Conservation (phyloP, 2,329 filamentous ascomycete genomes). For the Alternaria ethzedia region DNA sequence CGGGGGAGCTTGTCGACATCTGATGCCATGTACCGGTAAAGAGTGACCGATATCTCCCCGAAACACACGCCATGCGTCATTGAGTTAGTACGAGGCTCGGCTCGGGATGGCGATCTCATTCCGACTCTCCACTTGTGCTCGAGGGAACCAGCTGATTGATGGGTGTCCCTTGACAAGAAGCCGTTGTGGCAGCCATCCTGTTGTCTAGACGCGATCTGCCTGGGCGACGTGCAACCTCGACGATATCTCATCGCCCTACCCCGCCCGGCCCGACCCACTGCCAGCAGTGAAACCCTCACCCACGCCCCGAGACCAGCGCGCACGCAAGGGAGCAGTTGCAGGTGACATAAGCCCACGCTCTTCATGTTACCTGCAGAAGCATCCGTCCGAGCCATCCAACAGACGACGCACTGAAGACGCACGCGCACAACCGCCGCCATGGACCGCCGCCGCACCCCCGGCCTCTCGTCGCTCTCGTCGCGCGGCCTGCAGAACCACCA, state of each 20-base stretch:
- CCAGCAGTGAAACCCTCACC: neutral
- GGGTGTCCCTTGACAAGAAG: neutral
- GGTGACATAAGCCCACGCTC: neutral
- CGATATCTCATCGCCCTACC: neutral
- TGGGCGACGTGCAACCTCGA: constrained; percentile 2
- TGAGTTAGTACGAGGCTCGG: constrained; percentile 13
- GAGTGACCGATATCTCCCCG: constrained; percentile 24
- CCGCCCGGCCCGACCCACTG: neutral
- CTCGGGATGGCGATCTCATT: constrained; percentile 6
- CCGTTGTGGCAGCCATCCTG: neutral
- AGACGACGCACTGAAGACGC: neutral
- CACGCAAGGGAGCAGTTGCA: neutral
- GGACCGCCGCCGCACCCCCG: constrained; percentile 76
- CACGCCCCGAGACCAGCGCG: neutral
- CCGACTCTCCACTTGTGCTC: neutral
- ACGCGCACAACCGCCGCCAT: constrained; percentile 31
- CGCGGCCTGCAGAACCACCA: constrained; percentile 76
- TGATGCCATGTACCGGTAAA: constrained; percentile 13
- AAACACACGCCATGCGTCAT: constrained; percentile 20
- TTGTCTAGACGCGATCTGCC: constrained; percentile 25
- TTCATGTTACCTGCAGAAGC: neutral
- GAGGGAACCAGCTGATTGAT: neutral
- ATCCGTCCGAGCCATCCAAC: neutral
- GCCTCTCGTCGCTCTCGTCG: constrained; percentile 74
- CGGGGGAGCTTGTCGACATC: constrained; percentile 15